Conservation (phyloP, 1,139 yeast species). For the Saccharomyces hybrid region DNA sequence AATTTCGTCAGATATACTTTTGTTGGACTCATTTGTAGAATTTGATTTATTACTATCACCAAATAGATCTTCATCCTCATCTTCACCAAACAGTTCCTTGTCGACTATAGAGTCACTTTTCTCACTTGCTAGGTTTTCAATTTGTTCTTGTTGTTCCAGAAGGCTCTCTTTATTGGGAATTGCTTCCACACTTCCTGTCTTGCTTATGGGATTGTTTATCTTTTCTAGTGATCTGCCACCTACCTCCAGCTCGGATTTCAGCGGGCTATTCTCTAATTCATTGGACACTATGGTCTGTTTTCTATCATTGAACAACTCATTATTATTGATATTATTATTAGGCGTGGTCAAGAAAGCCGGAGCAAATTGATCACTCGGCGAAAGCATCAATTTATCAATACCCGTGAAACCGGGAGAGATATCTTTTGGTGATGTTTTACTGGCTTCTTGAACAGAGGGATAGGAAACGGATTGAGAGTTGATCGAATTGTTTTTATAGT, state of each 20-base stretch:
- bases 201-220: neutral
- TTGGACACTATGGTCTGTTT: conserved; percentile 9
- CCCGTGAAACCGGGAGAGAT: conserved; percentile 13
- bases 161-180: neutral
- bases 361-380: conserved; percentile 15
- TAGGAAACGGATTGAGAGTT: conserved; percentile 11
- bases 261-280: conserved; percentile 13
- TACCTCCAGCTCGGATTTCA: neutral
- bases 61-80: conserved; percentile 29
- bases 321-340: conserved; percentile 13
- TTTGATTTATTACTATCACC: conserved; percentile 25
- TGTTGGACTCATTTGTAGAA: conserved; percentile 12
- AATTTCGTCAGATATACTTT: conserved; percentile 21
- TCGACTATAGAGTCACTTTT: conserved; percentile 16
- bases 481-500: conserved; percentile 17
- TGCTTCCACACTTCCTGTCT: neutral
- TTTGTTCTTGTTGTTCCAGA: neutral
- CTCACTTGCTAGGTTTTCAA: conserved; percentile 5
- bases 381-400: conserved; percentile 12
- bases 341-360: conserved; percentile 24
- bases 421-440: conserved; percentile 15
- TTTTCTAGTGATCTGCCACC: neutral
- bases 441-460: conserved; percentile 8
- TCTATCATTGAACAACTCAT: conserved; percentile 19
- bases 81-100: conserved; percentile 23